A percentile compares a stretch with the other conserved stretches of the same genome.
These are phyloP conservation scores for Diplosphaera chodatii DNA, from an alignment of 139 green algal genomes.

Conservation along the genomic window DNA sequence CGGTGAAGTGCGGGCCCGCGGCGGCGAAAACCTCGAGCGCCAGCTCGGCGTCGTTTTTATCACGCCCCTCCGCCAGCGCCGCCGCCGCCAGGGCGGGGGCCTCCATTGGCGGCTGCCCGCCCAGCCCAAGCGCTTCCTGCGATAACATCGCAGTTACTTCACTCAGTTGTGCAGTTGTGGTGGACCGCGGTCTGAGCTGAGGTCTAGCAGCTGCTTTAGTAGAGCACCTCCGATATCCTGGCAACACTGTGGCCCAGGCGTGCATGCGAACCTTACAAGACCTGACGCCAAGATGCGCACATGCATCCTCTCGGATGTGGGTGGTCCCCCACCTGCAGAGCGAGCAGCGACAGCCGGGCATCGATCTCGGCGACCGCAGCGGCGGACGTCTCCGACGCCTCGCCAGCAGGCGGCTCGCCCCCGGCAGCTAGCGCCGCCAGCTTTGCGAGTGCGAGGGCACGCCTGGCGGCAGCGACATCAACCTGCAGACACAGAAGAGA, in stretches of 20 bases:
- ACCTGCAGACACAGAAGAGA: no score
- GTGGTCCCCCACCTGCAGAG: neutral
- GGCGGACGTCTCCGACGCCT: neutral
- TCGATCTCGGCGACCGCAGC: neutral
- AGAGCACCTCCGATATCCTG: no score
- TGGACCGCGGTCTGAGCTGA: no score
- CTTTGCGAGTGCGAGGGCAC: neutral
- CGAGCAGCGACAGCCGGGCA: neutral
- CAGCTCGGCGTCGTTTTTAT: neutral
- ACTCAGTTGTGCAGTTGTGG: no score
- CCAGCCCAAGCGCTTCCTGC: slow-evolving; percentile 1
- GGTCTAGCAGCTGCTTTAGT: no score
- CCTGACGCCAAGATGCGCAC: no score
- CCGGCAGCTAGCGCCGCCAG: neutral
- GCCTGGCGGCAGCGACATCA: neutral
- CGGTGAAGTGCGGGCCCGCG: neutral
- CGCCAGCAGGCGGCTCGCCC: no score
- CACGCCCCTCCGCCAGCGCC: neutral
- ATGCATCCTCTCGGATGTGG: no score
- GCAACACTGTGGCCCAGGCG: no score
- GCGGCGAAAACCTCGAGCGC: neutral
- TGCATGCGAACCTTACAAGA: no score
- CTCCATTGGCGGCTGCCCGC: neutral
- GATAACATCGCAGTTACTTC: neutral
- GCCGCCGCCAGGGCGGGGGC: neutral